Evolutionary conservation across 306 rosid genomes (phyloP).

Genomic region (Senna siamea): DNA sequence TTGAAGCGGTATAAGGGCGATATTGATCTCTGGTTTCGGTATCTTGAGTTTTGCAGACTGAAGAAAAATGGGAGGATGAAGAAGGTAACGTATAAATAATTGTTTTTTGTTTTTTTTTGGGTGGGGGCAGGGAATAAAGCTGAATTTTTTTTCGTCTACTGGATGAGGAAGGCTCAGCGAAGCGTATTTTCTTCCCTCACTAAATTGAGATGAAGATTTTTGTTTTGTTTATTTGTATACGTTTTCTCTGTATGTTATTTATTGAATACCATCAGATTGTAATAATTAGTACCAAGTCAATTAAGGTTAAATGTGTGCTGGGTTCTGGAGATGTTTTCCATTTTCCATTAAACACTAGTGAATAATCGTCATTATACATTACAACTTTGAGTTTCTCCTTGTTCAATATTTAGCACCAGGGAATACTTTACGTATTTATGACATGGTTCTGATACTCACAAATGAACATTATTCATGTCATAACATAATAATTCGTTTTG

Average conservation of each 20-base stretch:
- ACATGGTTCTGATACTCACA: not conserved
- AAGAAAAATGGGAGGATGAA: slow-evolving; percentile 81
- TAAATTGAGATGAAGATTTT: not conserved
- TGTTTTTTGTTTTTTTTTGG: no score
- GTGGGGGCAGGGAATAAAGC: no score
- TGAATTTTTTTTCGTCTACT: not conserved
- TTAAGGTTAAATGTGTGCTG: not conserved
- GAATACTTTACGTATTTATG: not conserved
- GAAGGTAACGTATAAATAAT: slow-evolving; percentile 47
- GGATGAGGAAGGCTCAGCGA: not conserved
- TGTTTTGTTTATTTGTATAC: not conserved
- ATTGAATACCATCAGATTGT: not conserved
- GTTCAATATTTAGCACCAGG: not conserved
- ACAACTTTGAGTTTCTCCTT: not conserved
- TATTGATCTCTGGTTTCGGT: slow-evolving; percentile 52
- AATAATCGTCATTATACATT: not conserved
- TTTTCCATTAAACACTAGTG: not conserved
- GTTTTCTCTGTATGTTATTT: not conserved
- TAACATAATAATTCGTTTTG: not conserved
- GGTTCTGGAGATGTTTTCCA: not conserved
- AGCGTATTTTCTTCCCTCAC: not conserved
- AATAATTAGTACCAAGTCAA: not conserved
- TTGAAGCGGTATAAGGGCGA: slow-evolving; percentile 54
- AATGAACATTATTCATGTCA: not conserved
- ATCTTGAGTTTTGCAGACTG: slow-evolving; percentile 72